A percentile compares a stretch with the other conserved stretches of the same genome.
These are phyloP conservation scores for Marasmius fiardii DNA, from an alignment of 1,284 basidiomycete genomes.

Conservation along the genomic window DNA sequence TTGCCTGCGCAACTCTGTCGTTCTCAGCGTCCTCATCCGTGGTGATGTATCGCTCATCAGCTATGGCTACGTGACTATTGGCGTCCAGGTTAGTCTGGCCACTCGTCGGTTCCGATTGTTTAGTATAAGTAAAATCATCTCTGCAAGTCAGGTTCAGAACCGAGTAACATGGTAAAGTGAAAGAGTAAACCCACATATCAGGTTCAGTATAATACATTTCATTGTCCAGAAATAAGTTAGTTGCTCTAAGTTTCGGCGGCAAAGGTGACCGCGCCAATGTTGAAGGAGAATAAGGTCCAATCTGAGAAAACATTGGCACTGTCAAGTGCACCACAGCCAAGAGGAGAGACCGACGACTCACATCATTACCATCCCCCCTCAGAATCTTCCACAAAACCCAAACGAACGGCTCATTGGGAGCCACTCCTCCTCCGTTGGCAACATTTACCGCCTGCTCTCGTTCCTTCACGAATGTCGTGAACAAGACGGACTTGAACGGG, in stretches of 20 bases:
- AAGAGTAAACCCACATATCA: slow-evolving; percentile 31
- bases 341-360: slow-evolving; percentile 31
- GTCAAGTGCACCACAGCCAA: slow-evolving; percentile 6
- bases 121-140: slow-evolving; percentile 38
- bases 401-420: slow-evolving; percentile 69
- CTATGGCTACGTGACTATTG: slow-evolving; percentile 25
- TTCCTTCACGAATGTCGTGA: slow-evolving; percentile 61
- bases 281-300: slow-evolving; percentile 72
- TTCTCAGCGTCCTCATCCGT: slow-evolving; percentile 34
- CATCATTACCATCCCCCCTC: slow-evolving; percentile 75
- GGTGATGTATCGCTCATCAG: slow-evolving; percentile 21
- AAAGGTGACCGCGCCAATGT: slow-evolving; percentile 66
- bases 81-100: slow-evolving; percentile 17
- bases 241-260: slow-evolving; percentile 66
- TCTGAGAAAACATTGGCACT: slow-evolving; percentile 35
- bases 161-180: slow-evolving; percentile 20
- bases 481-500: slow-evolving; percentile 70
- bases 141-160: slow-evolving; percentile 21
- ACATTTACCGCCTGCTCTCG: slow-evolving; percentile 52
- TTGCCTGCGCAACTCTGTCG: slow-evolving; percentile 42
- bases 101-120: slow-evolving; percentile 27
- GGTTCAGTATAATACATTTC: slow-evolving; percentile 46
- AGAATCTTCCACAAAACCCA: slow-evolving; percentile 83
- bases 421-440: slow-evolving; percentile 46
- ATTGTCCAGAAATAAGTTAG: slow-evolving; percentile 63